Base-by-base conservation (phyloP, 2,329 filamentous ascomycete genomes). In the Ophiostoma novo-ulmi region DNA sequence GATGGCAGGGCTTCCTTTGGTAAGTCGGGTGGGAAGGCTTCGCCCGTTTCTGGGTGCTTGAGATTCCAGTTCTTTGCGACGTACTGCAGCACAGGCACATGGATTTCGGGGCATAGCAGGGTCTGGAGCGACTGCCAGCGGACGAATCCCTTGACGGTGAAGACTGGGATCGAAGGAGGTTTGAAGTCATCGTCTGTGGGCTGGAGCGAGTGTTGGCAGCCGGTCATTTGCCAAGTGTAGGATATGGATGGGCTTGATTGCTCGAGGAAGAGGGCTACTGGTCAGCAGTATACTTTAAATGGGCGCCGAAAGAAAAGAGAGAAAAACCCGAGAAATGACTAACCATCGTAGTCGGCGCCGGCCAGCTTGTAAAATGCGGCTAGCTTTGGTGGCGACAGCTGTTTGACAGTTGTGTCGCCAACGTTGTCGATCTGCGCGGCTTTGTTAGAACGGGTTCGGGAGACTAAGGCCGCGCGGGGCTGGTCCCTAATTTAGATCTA, bases 91-190 rank as follows among this genome's bases (percentile, higher is more conserved):
- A 93, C 94, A 0, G 88, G 88, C 0, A 93, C 91, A 80, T 98
- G 94, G 76, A 96, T 92, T 75, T 95, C 90, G 0, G 95, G 95
- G 1, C 89, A 91, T 1, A 98, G 85, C 48, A 98, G 82, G 31
- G 97, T 85, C 80, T 98, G 93, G 70, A 98, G 91, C 0, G 92
- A 93, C 81, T 97, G 91, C 94, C 94, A 99, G 78, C 92, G 89
- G 63, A 94, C 91, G 79, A 97, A 99, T 58, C 95, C 95, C 76
- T 88, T 87, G 0, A 86, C 84, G 48, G 94, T 96, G 70, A 99
- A 82, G 17, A 93, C 92, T 0, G 95, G 95, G 61, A 97, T 86
- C 0, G 86, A 88, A 0, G 94, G 95, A 0, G 89, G 83, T 3
- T 85, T 86, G 78, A 91, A 97, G 73, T 92, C 87, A 75, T 89